These are phyloP conservation scores for Wickerhamomyces bovis DNA, from an alignment of 805 yeast species.

Conservation along the genomic window DNA sequence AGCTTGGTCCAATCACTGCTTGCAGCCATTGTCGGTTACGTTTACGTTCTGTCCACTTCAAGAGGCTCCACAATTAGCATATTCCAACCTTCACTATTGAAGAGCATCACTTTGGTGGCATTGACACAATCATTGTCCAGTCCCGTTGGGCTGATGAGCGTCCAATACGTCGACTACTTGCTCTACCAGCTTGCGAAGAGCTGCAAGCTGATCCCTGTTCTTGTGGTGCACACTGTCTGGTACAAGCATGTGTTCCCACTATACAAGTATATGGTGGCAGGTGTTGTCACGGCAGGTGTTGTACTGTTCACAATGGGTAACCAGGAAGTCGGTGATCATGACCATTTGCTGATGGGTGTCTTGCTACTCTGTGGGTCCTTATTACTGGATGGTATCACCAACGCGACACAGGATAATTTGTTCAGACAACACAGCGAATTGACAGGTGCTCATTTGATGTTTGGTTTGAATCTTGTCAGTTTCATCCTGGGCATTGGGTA, in stretches of 20 bases:
- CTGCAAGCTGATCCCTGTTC: constrained; percentile 92
- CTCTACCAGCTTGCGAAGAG: constrained; percentile 84
- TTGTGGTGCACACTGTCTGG: constrained; percentile 68
- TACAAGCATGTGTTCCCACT: constrained; percentile 68
- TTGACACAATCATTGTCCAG: constrained; percentile 71
- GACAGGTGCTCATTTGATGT: constrained; percentile 87
- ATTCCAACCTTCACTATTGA: constrained; percentile 5
- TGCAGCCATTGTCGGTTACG: constrained; percentile 63
- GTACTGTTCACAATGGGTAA: constrained; percentile 56
- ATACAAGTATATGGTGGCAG: constrained; percentile 75
- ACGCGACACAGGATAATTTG: constrained; percentile 87
- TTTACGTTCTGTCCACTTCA: constrained; percentile 39
- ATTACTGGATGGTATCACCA: constrained; percentile 85
- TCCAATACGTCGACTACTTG: constrained; percentile 79
- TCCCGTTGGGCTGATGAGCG: constrained; percentile 75
- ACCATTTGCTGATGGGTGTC: constrained; percentile 48
- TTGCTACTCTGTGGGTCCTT: constrained; percentile 53
- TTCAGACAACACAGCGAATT: constrained; percentile 46
- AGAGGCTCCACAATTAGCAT: not conserved
- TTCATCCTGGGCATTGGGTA: constrained; percentile 45
- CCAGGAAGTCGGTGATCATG: constrained; percentile 17
- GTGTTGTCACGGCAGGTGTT: constrained; percentile 78
- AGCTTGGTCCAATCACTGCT: constrained; percentile 68
- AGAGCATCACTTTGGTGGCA: constrained; percentile 19
- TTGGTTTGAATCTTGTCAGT: constrained; percentile 48